A percentile compares a stretch with the other conserved stretches of the same genome.
These are phyloP conservation scores for Waltiozyma sp. DNA, from an alignment of 1,139 yeast species.

Conservation along the genomic window DNA sequence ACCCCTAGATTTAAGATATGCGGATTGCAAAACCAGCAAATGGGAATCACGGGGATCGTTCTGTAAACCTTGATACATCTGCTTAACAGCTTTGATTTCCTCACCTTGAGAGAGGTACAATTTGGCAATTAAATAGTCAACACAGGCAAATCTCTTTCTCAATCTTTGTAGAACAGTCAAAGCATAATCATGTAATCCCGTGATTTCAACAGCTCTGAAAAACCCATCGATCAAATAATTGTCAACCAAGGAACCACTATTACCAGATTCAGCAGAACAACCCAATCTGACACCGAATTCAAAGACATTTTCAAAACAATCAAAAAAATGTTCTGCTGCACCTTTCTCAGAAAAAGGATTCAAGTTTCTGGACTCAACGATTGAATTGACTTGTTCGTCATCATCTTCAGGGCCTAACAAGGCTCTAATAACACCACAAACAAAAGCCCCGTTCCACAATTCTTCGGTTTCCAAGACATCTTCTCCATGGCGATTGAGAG, in stretches of 20 bases:
- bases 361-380: conserved; percentile 51
- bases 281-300: conserved; percentile 55
- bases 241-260: conserved; percentile 46
- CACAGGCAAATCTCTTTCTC: conserved; percentile 35
- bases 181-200: conserved; percentile 60
- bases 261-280: conserved; percentile 56
- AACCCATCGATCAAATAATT: conserved; percentile 82
- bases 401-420: conserved; percentile 57
- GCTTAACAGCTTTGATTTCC: conserved; percentile 67
- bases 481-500: conserved; percentile 44
- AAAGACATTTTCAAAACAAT: conserved; percentile 55
- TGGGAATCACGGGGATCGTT: conserved; percentile 55
- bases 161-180: conserved; percentile 41
- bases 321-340: conserved; percentile 46
- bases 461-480: conserved; percentile 28
- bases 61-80: conserved; percentile 50
- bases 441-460: conserved; percentile 77
- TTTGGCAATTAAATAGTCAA: conserved; percentile 53
- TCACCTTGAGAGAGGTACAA: conserved; percentile 59
- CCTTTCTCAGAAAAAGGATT: conserved; percentile 51
- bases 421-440: conserved; percentile 66
- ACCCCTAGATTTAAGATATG: conserved; percentile 58
- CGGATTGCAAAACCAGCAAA: conserved; percentile 48
- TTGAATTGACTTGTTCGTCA: conserved; percentile 49
- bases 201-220: conserved; percentile 54